Conservation (phyloP, 2,329 filamentous ascomycete species). For the Exophiala sideris region DNA sequence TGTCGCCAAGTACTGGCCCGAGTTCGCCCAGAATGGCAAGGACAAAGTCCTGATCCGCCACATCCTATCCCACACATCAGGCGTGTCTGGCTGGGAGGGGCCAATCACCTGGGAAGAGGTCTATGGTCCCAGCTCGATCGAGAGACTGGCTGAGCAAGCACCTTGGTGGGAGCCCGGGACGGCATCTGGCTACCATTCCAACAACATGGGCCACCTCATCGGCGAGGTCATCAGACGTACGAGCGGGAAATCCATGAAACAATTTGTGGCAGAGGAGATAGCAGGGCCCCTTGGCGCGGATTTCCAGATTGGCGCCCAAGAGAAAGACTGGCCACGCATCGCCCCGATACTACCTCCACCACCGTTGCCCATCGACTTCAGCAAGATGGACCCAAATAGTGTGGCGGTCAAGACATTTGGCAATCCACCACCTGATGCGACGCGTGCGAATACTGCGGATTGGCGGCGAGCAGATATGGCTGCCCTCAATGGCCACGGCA, state of each 20-base stretch:
- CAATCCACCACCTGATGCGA: conserved; percentile 29
- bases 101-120: conserved; percentile 35
- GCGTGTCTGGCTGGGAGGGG: conserved; percentile 35
- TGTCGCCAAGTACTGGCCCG: conserved; percentile 47
- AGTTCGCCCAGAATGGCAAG: conserved; percentile 45
- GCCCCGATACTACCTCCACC: conserved; percentile 34
- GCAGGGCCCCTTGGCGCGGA: conserved; percentile 44
- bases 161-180: conserved; percentile 48
- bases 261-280: conserved; percentile 46
- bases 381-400: conserved; percentile 25
- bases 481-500: conserved; percentile 45
- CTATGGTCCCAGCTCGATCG: conserved; percentile 33
- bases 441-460: conserved; percentile 26
- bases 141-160: conserved; percentile 39
- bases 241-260: conserved; percentile 41
- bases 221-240: conserved; percentile 44
- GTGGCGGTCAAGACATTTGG: conserved; percentile 33
- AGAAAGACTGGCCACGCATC: conserved; percentile 43
- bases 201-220: conserved; percentile 42
- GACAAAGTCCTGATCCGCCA: conserved; percentile 40
- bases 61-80: conserved; percentile 41
- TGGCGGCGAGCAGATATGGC: conserved; percentile 45
- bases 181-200: conserved; percentile 42
- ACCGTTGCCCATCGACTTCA: conserved; percentile 18
- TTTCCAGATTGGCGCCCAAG: conserved; percentile 44